phyloP scores from a whole-genome alignment of 75 land plant species.

The Pinus albicaulis region DNA sequence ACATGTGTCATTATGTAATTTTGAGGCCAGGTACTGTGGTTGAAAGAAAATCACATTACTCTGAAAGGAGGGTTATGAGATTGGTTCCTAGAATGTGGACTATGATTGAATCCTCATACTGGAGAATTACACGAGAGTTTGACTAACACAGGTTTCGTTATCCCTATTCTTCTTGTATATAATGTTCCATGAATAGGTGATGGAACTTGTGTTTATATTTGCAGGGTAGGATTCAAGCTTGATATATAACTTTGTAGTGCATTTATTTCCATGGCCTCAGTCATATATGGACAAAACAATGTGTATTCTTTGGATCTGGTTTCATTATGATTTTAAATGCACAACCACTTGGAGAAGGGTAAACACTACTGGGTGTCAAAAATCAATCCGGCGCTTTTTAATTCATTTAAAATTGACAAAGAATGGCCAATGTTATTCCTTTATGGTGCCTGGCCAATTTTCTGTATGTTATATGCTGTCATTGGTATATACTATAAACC shows the following conservation, averaged over 20 bases:
- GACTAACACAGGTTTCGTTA: neutral
- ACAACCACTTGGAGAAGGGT: neutral
- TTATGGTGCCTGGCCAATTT: neutral
- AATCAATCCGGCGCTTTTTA: neutral
- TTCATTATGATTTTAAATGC: neutral
- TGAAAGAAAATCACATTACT: neutral
- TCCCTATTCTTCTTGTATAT: slow-evolving; percentile 4
- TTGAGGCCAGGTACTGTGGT: neutral
- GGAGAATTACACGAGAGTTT: neutral
- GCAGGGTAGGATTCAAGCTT: neutral
- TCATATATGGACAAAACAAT: neutral
- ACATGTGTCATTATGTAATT: slow-evolving; percentile 6
- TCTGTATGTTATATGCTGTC: neutral
- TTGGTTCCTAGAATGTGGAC: neutral
- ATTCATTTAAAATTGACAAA: neutral
- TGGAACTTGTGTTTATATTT: neutral
- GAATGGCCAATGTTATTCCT: neutral
- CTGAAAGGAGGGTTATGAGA: neutral
- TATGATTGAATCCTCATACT: slow-evolving; percentile 2
- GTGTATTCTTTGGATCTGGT: neutral
- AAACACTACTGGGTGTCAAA: neutral
- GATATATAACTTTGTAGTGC: slow-evolving; percentile 3
- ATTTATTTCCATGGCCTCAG: neutral
- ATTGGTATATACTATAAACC: neutral
- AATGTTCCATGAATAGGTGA: neutral